Evolutionary conservation across 257 asterid genomes (phyloP), one percentile per base, ranked within the genome.

Genomic region (Schizonepeta tenuifolia): DNA sequence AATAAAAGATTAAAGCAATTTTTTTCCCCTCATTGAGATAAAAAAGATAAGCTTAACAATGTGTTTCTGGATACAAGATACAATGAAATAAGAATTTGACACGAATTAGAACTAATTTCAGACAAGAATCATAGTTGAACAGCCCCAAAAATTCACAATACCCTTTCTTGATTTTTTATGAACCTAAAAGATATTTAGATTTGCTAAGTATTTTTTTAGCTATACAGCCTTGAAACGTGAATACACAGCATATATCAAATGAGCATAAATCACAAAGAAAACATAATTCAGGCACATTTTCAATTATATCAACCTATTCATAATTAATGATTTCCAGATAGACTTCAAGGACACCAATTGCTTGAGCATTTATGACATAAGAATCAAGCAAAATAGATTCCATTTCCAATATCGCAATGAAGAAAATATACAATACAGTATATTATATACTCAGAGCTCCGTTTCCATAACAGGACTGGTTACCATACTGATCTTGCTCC

Each of bases 101-200:
- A 38, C 6, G 63, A 55, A 36, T 31, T 31, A n/a, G 62, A 44
- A 51, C 36, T 41, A 55, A 36, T 55, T 33, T 56, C 31, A 69
- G 26, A 43, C 21, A 26, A 56, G 47, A 56, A 59, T 31, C 43
- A 71, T 38, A 72, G 55, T 53, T 69, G 26, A 11, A 50, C 10
- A 47, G 36, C 67, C 60, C 31, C 18, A 15, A 50, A 38, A 28
- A 65, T 10, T 26, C 18, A 55, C 44, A 47, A 49, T 26, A 64
- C 43, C 15, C 11, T 31, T 51, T 65, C 50, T 50, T 38, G n/a
- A 21, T 38, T 41, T 22, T 10, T 22, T 31, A 33, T 44, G 44
- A 46, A 60, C 36, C 44, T 35, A 12, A 36, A 56, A 40, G 3
- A 31, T 21, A 41, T 58, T 22, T 36, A 15, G 17, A 33, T 64